phyloP scores from a whole-genome alignment of 441 rosid genomes.

The Aleurites moluccanus region DNA sequence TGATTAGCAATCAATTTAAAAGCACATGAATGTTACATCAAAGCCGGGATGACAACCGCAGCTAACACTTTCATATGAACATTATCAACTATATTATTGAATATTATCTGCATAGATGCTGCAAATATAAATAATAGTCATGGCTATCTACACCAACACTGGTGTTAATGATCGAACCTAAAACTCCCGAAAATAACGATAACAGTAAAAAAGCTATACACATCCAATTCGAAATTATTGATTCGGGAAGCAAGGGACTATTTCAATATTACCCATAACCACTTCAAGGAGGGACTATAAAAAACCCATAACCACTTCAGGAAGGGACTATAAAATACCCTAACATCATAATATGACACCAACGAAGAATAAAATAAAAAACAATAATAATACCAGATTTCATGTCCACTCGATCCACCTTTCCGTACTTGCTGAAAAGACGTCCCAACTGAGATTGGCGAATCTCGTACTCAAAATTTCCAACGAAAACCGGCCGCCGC shows the following conservation, averaged over 20 bases:
- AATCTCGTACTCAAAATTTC: constrained; percentile 80
- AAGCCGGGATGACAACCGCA: neutral
- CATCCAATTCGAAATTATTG: too few relatives aligned
- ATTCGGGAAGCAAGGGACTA: too few relatives aligned
- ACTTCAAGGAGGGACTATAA: too few relatives aligned
- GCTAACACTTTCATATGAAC: neutral
- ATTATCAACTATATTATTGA: too few relatives aligned
- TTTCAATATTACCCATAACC: too few relatives aligned
- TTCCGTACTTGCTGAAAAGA: constrained; percentile 66
- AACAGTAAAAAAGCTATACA: too few relatives aligned
- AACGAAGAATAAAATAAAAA: neutral
- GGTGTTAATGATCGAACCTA: too few relatives aligned
- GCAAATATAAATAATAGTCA: too few relatives aligned
- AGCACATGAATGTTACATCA: neutral
- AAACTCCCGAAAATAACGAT: too few relatives aligned
- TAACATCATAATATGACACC: neutral
- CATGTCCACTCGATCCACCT: constrained; percentile 82
- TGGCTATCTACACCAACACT: too few relatives aligned
- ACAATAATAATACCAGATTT: constrained; percentile 62
- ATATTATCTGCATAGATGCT: too few relatives aligned
- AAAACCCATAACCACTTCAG: neutral
- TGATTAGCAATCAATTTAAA: neutral
- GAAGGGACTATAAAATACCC: neutral
- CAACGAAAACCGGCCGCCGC: constrained; percentile 76
- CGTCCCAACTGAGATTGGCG: constrained; percentile 80